Base-by-base conservation (phyloP, 805 yeast genomes). In the Metschnikowia arizonensis region DNA sequence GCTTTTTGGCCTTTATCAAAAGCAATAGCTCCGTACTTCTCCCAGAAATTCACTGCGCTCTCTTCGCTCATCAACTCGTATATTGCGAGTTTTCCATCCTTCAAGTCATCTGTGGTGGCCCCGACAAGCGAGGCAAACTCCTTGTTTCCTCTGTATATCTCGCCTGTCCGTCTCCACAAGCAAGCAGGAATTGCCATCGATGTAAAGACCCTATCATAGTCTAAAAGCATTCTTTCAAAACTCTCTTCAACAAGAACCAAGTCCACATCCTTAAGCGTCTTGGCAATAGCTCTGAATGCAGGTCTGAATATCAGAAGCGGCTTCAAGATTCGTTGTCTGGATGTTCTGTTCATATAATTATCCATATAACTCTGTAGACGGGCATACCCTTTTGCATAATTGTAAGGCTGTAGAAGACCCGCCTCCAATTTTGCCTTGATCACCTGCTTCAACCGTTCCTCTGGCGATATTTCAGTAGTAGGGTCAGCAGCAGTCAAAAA, bases 171-270 rank as follows among this genome's bases (percentile, higher is more conserved):
- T 61, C 98, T 72, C 97, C 98, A 91, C 24, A 91, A 72, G 66
- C 98, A 91, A 1, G 97, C 97, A 1, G 98, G 98, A 49, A 91
- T 88, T 5, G 97, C 96, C 96, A 91, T 89, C 3, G 96, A 85
- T 0, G 97, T 89, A 67, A 91, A 91, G 3, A 91, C 97, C 29
- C 98, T 74, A 62, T 91, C 98, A 59, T 91, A 89, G 56, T 91
- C 96, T 42, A 91, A 69, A 36, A 91, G 66, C 95, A 91, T 87
- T 50, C 97, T 74, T 66, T 91, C 98, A 60, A 91, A 91, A 45
- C 85, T 84, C 64, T 91, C 98, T 57, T 91, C 98, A 3, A 91
- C 97, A 29, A 89, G 68, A 4, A 90, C 90, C 58, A 91, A 72
- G 64, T 91, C 98, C 8, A 89, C 87, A 63, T 90, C 97, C 57